Percentiles rank a stretch among this genome's conserved stretches.
Conservation (phyloP, 2,329 filamentous ascomycete species). For the Zalaria sp. region DNA sequence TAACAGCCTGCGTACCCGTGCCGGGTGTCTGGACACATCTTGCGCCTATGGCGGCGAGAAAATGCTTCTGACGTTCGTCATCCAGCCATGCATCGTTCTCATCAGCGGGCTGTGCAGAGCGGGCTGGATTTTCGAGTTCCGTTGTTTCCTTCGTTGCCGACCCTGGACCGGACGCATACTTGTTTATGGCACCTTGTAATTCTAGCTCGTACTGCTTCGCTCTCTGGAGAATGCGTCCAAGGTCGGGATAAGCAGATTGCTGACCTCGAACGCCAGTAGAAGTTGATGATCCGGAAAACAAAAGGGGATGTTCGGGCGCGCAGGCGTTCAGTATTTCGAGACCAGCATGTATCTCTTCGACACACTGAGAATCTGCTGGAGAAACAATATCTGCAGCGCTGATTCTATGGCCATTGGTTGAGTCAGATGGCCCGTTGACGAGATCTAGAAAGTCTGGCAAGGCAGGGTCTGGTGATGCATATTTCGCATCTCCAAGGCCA, state of each 20-base stretch:
- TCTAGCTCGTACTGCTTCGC: conserved; percentile 6
- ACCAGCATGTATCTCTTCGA: conserved; percentile 1
- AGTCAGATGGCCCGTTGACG: too few species aligned
- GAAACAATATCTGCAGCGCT: neutral
- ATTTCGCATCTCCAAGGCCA: conserved; percentile 38
- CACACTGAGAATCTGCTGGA: neutral
- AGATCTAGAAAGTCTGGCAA: neutral
- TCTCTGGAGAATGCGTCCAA: conserved; percentile 2
- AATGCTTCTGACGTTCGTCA: conserved; percentile 42
- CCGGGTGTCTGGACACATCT: neutral
- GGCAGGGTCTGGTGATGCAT: conserved; percentile 40
- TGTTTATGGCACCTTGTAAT: conserved; percentile 2
- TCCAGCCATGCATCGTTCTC: conserved; percentile 32
- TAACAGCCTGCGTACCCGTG: too few species aligned
- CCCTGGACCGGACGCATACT: neutral
- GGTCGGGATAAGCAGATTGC: neutral
- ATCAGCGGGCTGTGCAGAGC: neutral
- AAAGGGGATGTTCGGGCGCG: conserved; percentile 2
- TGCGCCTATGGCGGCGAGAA: neutral
- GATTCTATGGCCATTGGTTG: too few species aligned
- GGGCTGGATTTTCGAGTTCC: neutral
- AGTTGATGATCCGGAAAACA: conserved; percentile 1
- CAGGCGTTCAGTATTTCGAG: neutral
- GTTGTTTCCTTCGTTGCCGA: neutral
- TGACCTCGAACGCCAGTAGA: neutral